Percentiles rank a stretch among this genome's conserved stretches.
These are phyloP conservation scores for Cynara cardunculus DNA, from an alignment of 129 eudicot species.

Conservation along the genomic window DNA sequence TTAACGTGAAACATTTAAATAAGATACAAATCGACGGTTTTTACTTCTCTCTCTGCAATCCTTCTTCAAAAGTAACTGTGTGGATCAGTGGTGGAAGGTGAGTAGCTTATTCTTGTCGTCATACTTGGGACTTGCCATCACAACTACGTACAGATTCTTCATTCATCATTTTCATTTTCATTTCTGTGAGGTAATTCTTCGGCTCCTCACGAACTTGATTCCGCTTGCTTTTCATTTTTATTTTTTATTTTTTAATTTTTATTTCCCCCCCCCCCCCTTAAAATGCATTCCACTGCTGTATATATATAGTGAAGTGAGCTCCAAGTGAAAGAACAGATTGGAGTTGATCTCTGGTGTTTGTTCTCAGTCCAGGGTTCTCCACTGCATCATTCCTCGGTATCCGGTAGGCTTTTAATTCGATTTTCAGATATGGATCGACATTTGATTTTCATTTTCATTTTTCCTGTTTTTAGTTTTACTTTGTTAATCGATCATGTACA, in stretches of 20 bases:
- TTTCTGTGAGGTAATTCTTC: constrained; percentile 9
- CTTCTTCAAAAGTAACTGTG: too few species aligned
- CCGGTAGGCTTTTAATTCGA: constrained; percentile 4
- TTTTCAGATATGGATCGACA: not conserved
- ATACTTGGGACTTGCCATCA: constrained; percentile 20
- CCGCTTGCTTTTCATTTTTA: constrained; percentile 29
- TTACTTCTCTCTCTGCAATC: too few species aligned
- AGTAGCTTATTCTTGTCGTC: constrained; percentile 33
- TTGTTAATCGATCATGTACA: constrained; percentile 17
- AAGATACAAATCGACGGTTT: too few species aligned
- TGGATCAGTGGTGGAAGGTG: constrained; percentile 28
- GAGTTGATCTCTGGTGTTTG: not conserved
- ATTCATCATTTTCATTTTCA: not conserved
- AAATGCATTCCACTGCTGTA: constrained; percentile 8
- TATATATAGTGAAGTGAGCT: constrained; percentile 19
- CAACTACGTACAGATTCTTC: not conserved
- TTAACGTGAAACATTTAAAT: too few species aligned
- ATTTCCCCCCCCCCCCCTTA: too few species aligned
- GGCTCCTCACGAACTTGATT: constrained; percentile 25
- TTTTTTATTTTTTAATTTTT: too few species aligned
- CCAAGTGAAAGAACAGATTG: constrained; percentile 8
- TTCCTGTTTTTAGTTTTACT: not conserved
- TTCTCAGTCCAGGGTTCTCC: not conserved
- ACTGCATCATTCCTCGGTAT: not conserved
- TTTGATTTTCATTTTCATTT: not conserved